Conservation (phyloP, 768 basidiomycete genomes). For the Leccinum rimulosum region DNA sequence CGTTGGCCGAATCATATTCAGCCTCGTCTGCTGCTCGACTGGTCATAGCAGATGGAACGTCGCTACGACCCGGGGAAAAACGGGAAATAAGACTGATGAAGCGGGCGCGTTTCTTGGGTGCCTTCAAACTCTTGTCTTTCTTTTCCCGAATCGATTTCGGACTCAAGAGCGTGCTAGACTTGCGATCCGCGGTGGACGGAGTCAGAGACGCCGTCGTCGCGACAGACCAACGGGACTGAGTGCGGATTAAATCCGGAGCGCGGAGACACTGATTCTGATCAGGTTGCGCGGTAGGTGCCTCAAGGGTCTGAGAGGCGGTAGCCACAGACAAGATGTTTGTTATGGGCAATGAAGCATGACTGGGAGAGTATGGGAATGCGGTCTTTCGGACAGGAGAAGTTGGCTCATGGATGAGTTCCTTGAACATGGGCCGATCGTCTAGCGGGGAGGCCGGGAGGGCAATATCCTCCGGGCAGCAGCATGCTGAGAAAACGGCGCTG, state of each 20-base stretch:
- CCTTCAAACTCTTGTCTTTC: conserved; percentile 24
- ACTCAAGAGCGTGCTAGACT: background rate
- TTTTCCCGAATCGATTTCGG: conserved; percentile 17
- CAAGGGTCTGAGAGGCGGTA: background rate
- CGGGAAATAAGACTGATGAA: conserved; percentile 34
- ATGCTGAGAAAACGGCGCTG: conserved; percentile 18
- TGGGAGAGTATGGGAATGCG: conserved; percentile 7
- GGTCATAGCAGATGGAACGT: conserved; percentile 10
- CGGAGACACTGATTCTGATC: background rate
- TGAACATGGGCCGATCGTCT: conserved; percentile 7
- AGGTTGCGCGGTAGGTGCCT: background rate
- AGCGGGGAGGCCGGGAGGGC: conserved; percentile 26
- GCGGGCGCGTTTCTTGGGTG: conserved; percentile 30
- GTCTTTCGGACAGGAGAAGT: conserved; percentile 4
- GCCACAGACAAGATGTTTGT: conserved; percentile 9
- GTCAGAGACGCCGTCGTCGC: conserved; percentile 32
- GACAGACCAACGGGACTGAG: conserved; percentile 29
- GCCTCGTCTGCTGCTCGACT: conserved; percentile 1
- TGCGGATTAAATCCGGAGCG: background rate
- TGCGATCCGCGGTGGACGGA: conserved; percentile 15
- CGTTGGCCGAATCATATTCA: conserved; percentile 24
- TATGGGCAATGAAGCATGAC: conserved; percentile 6
- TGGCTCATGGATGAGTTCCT: background rate
- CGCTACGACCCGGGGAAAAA: conserved; percentile 29
- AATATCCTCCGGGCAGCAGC: conserved; percentile 22